Evolutionary conservation across 2,329 filamentous ascomycete genomes (phyloP), one percentile per base, ranked within the genome.

Genomic region (Setomelanomma holmii): DNA sequence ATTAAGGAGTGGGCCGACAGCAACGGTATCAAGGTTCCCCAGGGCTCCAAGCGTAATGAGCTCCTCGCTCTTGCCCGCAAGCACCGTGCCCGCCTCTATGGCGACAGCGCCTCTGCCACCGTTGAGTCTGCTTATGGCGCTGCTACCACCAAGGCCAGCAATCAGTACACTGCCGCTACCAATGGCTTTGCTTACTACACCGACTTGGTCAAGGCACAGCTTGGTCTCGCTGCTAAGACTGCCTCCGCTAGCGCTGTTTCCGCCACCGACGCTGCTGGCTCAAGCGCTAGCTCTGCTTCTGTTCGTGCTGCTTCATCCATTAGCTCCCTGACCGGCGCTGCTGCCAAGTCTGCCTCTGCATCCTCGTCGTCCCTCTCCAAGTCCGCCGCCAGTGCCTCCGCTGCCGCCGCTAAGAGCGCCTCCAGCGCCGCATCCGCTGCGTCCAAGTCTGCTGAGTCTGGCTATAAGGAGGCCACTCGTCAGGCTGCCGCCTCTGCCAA

Each of bases 1-100:
- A 83, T 99, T 73, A 98, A 98, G 83, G 88, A 91, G 58, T 98
- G 95, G 80, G 87, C 87, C 49, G 93, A 98, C 79, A 91, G 93
- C 82, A 95, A 98, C 66, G 86, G 86, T 51, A 89, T 99, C 71
- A 83, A 83, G 80, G 91, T 97, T 44, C 95, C 95, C 8, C 93
- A 98, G 72, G 95, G 93, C 41, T 96, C 90, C 69, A 93, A 89
- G 81, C 81, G 86, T 63, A 96, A 97, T 68, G 93, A 99, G 76
- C 84, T 98, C 21, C 82, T 96, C 46, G 92, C 93, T 46, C 84
- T 98, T 56, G 89, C 93, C 58, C 91, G 93, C 72, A 96, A 95
- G 82, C 86, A 96, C 78, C 88, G 90, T 53, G 88, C 89, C 52
- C 80, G 86, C 52, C 80, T 93, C 40, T 79, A 87, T 16, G 88